phyloP scores from a whole-genome alignment of 1,284 basidiomycete species.

The Cryptococcus sp. region DNA sequence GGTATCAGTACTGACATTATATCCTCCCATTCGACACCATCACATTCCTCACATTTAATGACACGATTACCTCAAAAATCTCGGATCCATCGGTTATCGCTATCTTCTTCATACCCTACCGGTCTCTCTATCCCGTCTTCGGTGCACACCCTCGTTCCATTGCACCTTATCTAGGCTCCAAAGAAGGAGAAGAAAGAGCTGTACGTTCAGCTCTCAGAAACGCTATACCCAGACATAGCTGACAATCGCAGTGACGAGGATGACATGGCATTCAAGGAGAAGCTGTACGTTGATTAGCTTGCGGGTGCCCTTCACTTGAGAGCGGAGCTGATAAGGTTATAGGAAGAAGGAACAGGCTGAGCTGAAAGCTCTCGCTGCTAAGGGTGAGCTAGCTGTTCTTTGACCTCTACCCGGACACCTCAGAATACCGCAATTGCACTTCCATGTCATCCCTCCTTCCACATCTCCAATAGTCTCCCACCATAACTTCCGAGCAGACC shows the following conservation, averaged over 20 bases:
- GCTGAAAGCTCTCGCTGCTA: slow-evolving; percentile 14
- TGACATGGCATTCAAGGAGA: slow-evolving; percentile 14
- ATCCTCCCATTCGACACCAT: too few relatives aligned
- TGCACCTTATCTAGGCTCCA: slow-evolving; percentile 6
- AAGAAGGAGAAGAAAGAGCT: slow-evolving; percentile 19
- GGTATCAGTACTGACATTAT: too few relatives aligned
- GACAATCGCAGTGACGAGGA: slow-evolving; percentile 16
- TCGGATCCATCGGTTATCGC: too few relatives aligned
- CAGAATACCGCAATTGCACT: too few relatives aligned
- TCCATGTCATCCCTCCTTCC: too few relatives aligned
- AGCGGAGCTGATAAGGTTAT: neutral
- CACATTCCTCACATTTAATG: too few relatives aligned
- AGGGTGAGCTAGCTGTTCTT: slow-evolving; percentile 14
- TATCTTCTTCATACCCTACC: too few relatives aligned
- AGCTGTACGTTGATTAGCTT: neutral
- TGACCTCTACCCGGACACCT: neutral
- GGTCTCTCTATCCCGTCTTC: neutral
- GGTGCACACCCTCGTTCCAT: neutral
- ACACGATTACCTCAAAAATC: too few relatives aligned
- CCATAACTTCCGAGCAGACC: neutral
- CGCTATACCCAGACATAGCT: neutral
- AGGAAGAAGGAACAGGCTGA: slow-evolving; percentile 20
- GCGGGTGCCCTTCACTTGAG: neutral
- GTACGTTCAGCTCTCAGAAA: neutral
- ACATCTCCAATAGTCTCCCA: too few relatives aligned